Evolutionary conservation across 495 filamentous ascomycete species (phyloP).

Genomic region (Penicillium diatomitis): DNA sequence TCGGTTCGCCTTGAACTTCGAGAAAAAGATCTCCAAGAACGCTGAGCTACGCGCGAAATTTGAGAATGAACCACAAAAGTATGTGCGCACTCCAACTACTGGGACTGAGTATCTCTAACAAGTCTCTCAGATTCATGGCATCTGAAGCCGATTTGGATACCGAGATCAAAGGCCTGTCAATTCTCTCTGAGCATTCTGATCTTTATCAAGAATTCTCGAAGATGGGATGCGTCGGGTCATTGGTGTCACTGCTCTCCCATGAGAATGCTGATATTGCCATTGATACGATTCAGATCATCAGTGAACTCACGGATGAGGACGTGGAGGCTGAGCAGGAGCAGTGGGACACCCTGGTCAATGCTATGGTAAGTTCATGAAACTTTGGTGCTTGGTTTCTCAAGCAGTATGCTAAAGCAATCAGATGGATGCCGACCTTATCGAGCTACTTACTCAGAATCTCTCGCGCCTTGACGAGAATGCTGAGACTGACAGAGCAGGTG

Average conservation of each 20-base stretch:
- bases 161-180: constrained; percentile 79
- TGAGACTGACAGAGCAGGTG: constrained; percentile 70
- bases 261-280: constrained; percentile 98
- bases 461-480: constrained; percentile 69
- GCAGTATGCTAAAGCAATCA: constrained; percentile 12
- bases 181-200: constrained; percentile 78
- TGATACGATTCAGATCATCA: constrained; percentile 79
- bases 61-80: constrained; percentile 77
- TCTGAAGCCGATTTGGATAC: constrained; percentile 90
- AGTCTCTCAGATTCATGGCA: constrained; percentile 51
- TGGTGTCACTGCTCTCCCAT: constrained; percentile 78
- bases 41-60: constrained; percentile 84
- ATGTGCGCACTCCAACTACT: constrained; percentile 25
- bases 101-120: no score
- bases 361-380: constrained; percentile 43
- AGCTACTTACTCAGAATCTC: constrained; percentile 76
- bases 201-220: constrained; percentile 78
- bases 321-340: constrained; percentile 75
- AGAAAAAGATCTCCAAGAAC: constrained; percentile 86
- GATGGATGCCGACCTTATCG: constrained; percentile 72
- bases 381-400: neutral
- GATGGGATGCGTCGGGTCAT: constrained; percentile 62
- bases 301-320: constrained; percentile 91
- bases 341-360: constrained; percentile 73
- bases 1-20: constrained; percentile 73